Percentiles rank a stretch among this genome's conserved stretches.
Evolutionary conservation across 352 stramenopile species (phyloP).

Genomic region (Phytophthora agathidicida): DNA sequence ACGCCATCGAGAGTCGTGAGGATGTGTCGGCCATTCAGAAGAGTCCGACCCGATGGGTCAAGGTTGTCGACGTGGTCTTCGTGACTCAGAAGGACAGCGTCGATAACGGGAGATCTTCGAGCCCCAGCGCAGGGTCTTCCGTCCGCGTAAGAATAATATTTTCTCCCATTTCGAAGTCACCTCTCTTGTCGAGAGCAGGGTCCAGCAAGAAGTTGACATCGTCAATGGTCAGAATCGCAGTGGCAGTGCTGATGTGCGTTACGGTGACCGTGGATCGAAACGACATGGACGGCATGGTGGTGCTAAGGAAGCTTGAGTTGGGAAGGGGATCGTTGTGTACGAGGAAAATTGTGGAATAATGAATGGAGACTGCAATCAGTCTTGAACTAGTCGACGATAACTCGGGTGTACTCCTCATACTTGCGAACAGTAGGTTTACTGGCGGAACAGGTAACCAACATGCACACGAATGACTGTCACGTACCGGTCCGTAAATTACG

Average conservation of each 20-base stretch:
- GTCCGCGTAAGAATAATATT: slow-evolving; percentile 22
- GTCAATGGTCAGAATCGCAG: slow-evolving; percentile 46
- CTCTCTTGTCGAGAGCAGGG: slow-evolving; percentile 33
- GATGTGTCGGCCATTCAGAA: slow-evolving; percentile 48
- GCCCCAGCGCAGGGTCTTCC: slow-evolving; percentile 24
- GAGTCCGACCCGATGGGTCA: slow-evolving; percentile 33
- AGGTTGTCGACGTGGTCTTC: slow-evolving; percentile 53
- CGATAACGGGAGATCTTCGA: slow-evolving; percentile 39
- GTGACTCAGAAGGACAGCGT: slow-evolving; percentile 43
- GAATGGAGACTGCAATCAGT: no score
- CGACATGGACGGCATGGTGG: slow-evolving; percentile 15
- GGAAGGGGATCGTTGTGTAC: background rate
- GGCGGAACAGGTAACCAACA: no score
- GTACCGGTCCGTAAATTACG: no score
- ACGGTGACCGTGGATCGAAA: slow-evolving; percentile 45
- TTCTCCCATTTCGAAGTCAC: slow-evolving; percentile 5
- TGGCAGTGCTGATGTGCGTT: slow-evolving; percentile 46
- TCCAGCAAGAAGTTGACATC: slow-evolving; percentile 50
- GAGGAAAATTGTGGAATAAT: slow-evolving; percentile 2
- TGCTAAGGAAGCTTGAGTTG: background rate
- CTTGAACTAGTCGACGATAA: no score
- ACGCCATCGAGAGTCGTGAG: slow-evolving; percentile 45
- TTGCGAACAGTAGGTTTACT: no score
- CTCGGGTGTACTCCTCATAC: no score
- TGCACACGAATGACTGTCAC: no score